Evolutionary conservation across 2,329 filamentous ascomycete species (phyloP).

Genomic region (Tolypocladium ophioglossoides): DNA sequence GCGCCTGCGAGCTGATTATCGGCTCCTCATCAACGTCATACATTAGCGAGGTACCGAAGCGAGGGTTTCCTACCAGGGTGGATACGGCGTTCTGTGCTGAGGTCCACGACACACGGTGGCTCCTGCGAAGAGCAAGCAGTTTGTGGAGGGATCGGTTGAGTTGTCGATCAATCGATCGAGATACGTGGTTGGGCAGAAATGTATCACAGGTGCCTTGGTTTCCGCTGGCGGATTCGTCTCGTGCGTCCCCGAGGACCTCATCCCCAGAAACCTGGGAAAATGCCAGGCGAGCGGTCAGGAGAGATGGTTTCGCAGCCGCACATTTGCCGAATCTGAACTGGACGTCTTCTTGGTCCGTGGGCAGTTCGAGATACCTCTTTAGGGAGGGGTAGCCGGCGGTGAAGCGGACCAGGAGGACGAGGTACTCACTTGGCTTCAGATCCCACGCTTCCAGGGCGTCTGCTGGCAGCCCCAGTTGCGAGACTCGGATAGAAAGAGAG

Average conservation of each 20-base stretch:
- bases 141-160: background rate
- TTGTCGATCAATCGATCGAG: background rate
- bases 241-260: background rate
- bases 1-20: constrained; percentile 3
- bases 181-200: background rate
- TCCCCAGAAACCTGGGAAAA: constrained; percentile 30
- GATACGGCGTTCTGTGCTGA: background rate
- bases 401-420: constrained; percentile 63
- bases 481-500: constrained; percentile 57
- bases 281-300: constrained; percentile 38
- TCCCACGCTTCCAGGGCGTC: constrained; percentile 73
- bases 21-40: background rate
- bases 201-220: constrained; percentile 6
- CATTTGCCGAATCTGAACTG: constrained; percentile 62
- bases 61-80: no score
- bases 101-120: background rate
- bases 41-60: no score
- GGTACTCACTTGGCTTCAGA: constrained; percentile 53
- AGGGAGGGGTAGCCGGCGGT: constrained; percentile 49
- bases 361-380: constrained; percentile 38
- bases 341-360: constrained; percentile 18
- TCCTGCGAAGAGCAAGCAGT: background rate
- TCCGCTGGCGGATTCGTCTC: background rate
- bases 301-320: constrained; percentile 59
- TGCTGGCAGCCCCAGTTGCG: constrained; percentile 61